Conservation (phyloP, 495 filamentous ascomycete genomes). For the Lasiosphaeria ovina region DNA sequence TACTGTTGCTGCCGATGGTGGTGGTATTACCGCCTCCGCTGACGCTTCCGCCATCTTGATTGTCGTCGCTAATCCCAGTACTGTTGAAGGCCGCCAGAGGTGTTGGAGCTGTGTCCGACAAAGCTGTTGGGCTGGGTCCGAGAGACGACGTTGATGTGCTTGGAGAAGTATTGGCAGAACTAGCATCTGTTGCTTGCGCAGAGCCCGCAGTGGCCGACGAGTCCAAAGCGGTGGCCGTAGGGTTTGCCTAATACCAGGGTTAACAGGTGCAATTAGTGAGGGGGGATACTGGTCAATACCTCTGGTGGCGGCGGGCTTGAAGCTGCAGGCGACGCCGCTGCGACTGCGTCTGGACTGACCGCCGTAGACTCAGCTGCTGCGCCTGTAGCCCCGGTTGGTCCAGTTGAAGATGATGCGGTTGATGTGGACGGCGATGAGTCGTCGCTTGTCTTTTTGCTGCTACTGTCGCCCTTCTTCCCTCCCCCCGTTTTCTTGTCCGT, state of each 20-base stretch:
- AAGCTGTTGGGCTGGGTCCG: conserved; percentile 3
- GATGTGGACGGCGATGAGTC: neutral
- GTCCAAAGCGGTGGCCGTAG: conserved; percentile 11
- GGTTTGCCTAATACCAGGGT: conserved; percentile 8
- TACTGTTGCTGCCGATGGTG: conserved; percentile 16
- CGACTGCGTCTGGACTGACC: conserved; percentile 6
- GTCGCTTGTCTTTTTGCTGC: neutral
- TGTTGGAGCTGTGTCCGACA: conserved; percentile 3
- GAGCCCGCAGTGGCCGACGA: neutral
- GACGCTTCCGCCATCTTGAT: conserved; percentile 11
- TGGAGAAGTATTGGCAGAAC: neutral
- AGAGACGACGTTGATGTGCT: neutral
- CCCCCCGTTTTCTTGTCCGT: neutral
- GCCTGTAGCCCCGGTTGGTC: conserved; percentile 5
- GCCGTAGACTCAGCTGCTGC: neutral
- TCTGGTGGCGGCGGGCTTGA: conserved; percentile 6
- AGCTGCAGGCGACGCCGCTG: conserved; percentile 10
- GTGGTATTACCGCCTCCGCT: conserved; percentile 16
- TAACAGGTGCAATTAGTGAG: neutral
- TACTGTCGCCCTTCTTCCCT: neutral
- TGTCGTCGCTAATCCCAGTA: neutral
- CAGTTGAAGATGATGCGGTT: conserved; percentile 2
- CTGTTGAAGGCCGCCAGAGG: conserved; percentile 9
- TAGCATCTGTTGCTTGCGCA: neutral
- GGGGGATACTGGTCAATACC: conserved; percentile 12